Evolutionary conservation across 106 monocot genomes (phyloP).

Genomic region (Dendrobium nobile): DNA sequence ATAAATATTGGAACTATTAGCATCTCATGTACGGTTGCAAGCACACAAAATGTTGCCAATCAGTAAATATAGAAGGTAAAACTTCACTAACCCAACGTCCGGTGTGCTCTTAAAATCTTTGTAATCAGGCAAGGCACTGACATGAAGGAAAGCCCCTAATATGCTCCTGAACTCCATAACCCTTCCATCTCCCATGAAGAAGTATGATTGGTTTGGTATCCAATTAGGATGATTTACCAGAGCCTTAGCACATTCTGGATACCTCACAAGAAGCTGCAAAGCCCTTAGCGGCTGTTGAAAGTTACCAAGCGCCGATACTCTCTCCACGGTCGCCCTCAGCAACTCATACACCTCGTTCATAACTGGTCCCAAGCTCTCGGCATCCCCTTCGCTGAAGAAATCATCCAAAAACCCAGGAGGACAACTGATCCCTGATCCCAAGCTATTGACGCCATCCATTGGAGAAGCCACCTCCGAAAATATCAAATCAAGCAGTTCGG

Average conservation of each 20-base stretch:
- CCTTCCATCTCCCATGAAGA: constrained; percentile 58
- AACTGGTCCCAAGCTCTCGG: constrained; percentile 54
- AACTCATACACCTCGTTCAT: constrained; percentile 55
- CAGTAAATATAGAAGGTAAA: neutral
- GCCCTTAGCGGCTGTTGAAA: constrained; percentile 89
- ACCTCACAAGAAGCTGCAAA: constrained; percentile 45
- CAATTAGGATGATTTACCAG: constrained; percentile 83
- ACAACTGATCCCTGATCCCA: constrained; percentile 21
- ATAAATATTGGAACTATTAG: neutral
- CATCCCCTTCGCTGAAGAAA: constrained; percentile 64
- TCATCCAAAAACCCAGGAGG: constrained; percentile 80
- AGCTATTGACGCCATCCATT: constrained; percentile 36
- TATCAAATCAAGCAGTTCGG: constrained; percentile 35
- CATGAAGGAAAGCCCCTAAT: constrained; percentile 84
- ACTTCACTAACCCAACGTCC: constrained; percentile 75
- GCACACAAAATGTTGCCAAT: neutral
- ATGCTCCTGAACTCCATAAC: constrained; percentile 64
- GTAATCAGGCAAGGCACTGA: constrained; percentile 72
- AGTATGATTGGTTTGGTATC: constrained; percentile 43
- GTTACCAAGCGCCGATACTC: constrained; percentile 77
- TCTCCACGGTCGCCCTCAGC: constrained; percentile 48
- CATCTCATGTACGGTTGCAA: neutral
- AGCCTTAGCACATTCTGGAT: constrained; percentile 68
- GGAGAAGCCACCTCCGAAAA: constrained; percentile 57
- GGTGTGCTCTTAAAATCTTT: constrained; percentile 68